Evolutionary conservation across 805 yeast genomes (phyloP).

Genomic region (Yamadazyma scolyti): DNA sequence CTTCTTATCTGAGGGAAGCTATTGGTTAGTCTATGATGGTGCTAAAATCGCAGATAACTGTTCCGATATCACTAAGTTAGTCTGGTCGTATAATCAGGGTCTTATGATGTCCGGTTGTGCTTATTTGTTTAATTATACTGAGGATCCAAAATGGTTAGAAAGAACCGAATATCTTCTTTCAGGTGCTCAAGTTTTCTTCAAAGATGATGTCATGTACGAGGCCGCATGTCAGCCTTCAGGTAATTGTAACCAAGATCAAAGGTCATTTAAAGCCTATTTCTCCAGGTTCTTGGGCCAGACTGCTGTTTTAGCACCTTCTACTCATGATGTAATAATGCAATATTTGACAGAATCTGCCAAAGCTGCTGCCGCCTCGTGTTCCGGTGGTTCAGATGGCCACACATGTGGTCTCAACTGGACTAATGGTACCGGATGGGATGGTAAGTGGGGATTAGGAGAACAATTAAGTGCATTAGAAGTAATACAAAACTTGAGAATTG

Average conservation of each 20-base stretch:
- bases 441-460: constrained; percentile 70
- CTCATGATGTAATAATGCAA: constrained; percentile 43
- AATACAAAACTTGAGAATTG: constrained; percentile 44
- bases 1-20: constrained; percentile 43
- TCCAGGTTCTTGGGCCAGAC: constrained; percentile 73
- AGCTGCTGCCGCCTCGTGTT: constrained; percentile 68
- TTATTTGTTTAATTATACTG: constrained; percentile 70
- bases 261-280: constrained; percentile 87
- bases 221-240: constrained; percentile 70
- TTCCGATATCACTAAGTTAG: constrained; percentile 49
- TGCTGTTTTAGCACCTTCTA: constrained; percentile 64
- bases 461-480: constrained; percentile 72
- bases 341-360: constrained; percentile 39
- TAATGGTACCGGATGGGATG: constrained; percentile 53
- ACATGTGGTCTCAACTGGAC: constrained; percentile 77
- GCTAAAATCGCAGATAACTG: constrained; percentile 62
- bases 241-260: constrained; percentile 80
- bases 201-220: constrained; percentile 60
- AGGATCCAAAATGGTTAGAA: constrained; percentile 59
- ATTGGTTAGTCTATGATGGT: constrained; percentile 71
- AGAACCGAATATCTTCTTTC: constrained; percentile 54
- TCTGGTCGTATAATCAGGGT: constrained; percentile 90
- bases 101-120: constrained; percentile 77
- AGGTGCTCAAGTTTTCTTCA: constrained; percentile 58
- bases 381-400: constrained; percentile 70